These are phyloP conservation scores for Aspergillus spinulosporus DNA, from an alignment of 2,329 filamentous ascomycete genomes.

Conservation along the genomic window DNA sequence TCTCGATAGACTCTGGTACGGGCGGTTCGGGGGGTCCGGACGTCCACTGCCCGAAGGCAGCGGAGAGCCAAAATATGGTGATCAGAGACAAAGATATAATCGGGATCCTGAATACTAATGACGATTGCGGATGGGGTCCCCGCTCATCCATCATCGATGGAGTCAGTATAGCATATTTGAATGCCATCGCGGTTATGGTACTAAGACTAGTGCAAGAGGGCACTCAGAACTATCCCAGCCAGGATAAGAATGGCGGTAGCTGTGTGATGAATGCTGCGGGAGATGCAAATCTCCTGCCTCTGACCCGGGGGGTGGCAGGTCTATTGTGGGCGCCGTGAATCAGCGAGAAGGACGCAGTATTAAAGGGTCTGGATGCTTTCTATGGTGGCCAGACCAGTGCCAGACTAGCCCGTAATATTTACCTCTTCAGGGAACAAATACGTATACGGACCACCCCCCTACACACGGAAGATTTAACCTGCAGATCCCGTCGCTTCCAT, in stretches of 20 bases:
- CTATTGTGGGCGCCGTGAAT: not conserved
- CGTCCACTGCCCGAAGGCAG: not conserved
- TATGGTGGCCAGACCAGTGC: not conserved
- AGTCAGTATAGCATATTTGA: too few relatives aligned
- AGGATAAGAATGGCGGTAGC: not conserved
- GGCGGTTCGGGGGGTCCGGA: slow-evolving; percentile 20
- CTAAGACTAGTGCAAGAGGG: not conserved
- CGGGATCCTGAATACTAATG: not conserved
- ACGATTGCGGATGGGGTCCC: not conserved
- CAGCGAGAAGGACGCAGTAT: not conserved
- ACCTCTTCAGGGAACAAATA: not conserved
- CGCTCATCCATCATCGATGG: too few relatives aligned
- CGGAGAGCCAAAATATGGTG: not conserved
- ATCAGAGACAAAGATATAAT: not conserved
- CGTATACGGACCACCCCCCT: too few relatives aligned
- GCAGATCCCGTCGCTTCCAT: not conserved
- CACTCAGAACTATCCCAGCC: not conserved
- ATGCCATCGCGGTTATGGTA: too few relatives aligned
- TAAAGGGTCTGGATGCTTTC: not conserved
- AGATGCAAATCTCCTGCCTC: not conserved
- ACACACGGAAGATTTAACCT: not conserved
- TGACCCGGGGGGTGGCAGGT: not conserved
- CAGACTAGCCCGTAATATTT: not conserved
- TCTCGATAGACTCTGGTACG: slow-evolving; percentile 36
- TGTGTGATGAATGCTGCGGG: not conserved